Evolutionary conservation across 192 early-diverging fungal genomes (phyloP).

Genomic region (Diversispora epigaea): DNA sequence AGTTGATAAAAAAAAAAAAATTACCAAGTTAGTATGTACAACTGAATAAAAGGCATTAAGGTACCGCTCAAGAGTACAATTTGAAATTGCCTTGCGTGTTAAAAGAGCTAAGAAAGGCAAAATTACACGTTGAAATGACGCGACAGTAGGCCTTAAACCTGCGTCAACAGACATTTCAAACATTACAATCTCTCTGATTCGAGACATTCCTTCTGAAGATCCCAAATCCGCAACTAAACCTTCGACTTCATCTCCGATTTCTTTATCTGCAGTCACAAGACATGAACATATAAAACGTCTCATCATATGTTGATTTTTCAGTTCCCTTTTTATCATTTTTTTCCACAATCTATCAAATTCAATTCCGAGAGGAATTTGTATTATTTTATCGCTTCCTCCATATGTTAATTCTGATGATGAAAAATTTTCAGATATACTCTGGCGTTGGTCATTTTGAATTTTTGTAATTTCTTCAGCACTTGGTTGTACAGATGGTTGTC

Average conservation of each 20-base stretch:
- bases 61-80: constrained; percentile 37
- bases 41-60: constrained; percentile 37
- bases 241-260: constrained; percentile 28
- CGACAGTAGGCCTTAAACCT: neutral
- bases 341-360: neutral
- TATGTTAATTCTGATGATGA: no score
- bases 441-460: neutral
- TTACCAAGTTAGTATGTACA: constrained; percentile 34
- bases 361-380: constrained; percentile 3
- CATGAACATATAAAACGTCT: constrained; percentile 32
- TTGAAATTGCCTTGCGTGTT: constrained; percentile 36
- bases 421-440: constrained; percentile 21
- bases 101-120: constrained; percentile 46
- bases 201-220: constrained; percentile 32
- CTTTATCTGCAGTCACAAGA: constrained; percentile 31
- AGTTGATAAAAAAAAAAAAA: no score
- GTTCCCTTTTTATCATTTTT: neutral
- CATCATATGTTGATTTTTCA: constrained; percentile 11
- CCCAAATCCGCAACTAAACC: constrained; percentile 35
- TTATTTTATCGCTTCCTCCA: constrained; percentile 21
- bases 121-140: constrained; percentile 46
- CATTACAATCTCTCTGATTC: constrained; percentile 36
- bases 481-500: no score
- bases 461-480: no score
- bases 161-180: constrained; percentile 36